These are phyloP conservation scores for Lasiodiplodia sp. DNA, from an alignment of 2,329 filamentous ascomycete species.

Conservation along the genomic window DNA sequence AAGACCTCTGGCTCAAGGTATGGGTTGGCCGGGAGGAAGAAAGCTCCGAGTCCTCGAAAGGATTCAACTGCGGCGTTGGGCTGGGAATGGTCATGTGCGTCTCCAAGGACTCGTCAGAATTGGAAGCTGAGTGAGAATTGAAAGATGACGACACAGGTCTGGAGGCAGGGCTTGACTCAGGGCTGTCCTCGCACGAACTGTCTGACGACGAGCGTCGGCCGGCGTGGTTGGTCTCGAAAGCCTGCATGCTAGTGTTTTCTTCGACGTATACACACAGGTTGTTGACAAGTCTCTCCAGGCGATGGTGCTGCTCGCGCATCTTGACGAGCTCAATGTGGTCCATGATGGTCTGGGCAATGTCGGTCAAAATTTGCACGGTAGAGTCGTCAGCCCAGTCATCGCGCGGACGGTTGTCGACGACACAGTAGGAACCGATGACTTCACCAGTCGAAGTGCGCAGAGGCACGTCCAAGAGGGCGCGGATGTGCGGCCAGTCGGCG, in stretches of 20 bases:
- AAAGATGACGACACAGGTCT: not conserved
- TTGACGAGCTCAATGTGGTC: slow-evolving; percentile 26
- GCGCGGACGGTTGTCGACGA: slow-evolving; percentile 39
- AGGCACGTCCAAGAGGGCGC: slow-evolving; percentile 45
- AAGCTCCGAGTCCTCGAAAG: not conserved
- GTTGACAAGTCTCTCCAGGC: slow-evolving; percentile 35
- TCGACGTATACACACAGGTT: slow-evolving; percentile 9
- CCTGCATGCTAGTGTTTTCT: slow-evolving; percentile 18
- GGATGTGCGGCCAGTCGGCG: slow-evolving; percentile 36
- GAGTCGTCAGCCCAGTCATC: slow-evolving; percentile 42
- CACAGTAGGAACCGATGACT: slow-evolving; percentile 43
- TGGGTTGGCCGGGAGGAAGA: not conserved
- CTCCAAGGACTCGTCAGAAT: slow-evolving; percentile 7
- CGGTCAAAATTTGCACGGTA: slow-evolving; percentile 24
- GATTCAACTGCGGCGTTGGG: not conserved
- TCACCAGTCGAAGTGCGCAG: slow-evolving; percentile 42
- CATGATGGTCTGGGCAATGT: slow-evolving; percentile 34
- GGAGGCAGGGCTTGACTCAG: not conserved
- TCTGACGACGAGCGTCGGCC: not conserved
- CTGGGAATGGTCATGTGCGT: slow-evolving; percentile 2
- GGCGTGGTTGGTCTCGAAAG: not conserved
- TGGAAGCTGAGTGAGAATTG: not conserved
- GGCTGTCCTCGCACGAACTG: not conserved
- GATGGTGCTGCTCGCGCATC: slow-evolving; percentile 3
- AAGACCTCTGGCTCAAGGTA: not conserved